These are phyloP conservation scores for Trametes cubensis DNA, from an alignment of 768 basidiomycete genomes.

Conservation along the genomic window DNA sequence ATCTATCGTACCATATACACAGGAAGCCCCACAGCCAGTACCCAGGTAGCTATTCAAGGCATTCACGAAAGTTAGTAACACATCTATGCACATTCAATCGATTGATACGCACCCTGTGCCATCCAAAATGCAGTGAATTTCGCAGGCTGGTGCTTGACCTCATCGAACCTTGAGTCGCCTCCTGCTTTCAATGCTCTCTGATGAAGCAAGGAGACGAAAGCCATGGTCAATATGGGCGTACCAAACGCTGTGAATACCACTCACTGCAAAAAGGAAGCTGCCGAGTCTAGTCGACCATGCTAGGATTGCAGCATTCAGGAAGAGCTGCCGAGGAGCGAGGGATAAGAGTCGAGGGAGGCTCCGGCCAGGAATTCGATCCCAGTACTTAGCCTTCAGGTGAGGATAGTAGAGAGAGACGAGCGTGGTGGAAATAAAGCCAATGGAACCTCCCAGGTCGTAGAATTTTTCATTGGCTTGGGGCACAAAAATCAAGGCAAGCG, in stretches of 20 bases:
- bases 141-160: slow-evolving; percentile 50
- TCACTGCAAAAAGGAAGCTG: slow-evolving; percentile 55
- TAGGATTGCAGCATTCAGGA: slow-evolving; percentile 57
- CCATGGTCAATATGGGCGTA: slow-evolving; percentile 33
- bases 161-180: slow-evolving; percentile 67
- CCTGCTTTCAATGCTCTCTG: slow-evolving; percentile 54
- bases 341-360: slow-evolving; percentile 46
- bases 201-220: slow-evolving; percentile 11
- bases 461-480: slow-evolving; percentile 66
- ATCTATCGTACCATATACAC: slow-evolving; percentile 51
- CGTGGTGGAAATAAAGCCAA: slow-evolving; percentile 67
- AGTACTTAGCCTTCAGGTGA: slow-evolving; percentile 50
- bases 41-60: slow-evolving; percentile 56
- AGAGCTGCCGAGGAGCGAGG: slow-evolving; percentile 62
- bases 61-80: background rate
- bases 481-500: slow-evolving; percentile 62
- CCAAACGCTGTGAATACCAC: slow-evolving; percentile 22
- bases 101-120: slow-evolving; percentile 47
- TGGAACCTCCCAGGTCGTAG: slow-evolving; percentile 66
- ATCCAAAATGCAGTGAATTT: slow-evolving; percentile 65
- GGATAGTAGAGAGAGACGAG: slow-evolving; percentile 67
- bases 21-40: slow-evolving; percentile 67
- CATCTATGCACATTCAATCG: slow-evolving; percentile 1
- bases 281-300: slow-evolving; percentile 70
- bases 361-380: slow-evolving; percentile 39